Conservation (phyloP, 2,329 filamentous ascomycete species). For the Pseudocercospora ulei region DNA sequence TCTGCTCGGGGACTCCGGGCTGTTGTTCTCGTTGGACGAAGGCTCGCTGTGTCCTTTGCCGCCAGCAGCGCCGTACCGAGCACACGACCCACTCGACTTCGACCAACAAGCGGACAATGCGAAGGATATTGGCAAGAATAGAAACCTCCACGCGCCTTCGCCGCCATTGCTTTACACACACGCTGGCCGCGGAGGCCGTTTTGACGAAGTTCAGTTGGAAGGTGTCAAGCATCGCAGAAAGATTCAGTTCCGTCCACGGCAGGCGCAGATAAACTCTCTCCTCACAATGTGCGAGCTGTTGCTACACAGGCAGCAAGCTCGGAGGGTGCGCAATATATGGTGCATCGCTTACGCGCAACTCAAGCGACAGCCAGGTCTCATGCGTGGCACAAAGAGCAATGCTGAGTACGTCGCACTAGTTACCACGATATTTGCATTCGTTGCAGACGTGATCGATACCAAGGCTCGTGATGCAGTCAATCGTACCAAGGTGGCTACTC, state of each 20-base stretch:
- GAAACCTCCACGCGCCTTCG: slow-evolving; percentile 20
- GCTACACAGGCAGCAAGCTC: slow-evolving; percentile 24
- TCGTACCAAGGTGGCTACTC: slow-evolving; percentile 24
- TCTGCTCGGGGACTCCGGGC: slow-evolving; percentile 21
- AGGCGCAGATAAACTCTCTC: slow-evolving; percentile 22
- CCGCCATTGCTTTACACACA: slow-evolving; percentile 16
- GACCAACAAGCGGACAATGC: neutral
- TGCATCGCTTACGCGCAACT: slow-evolving; percentile 27
- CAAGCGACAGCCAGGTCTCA: slow-evolving; percentile 10
- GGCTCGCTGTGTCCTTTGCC: slow-evolving; percentile 22
- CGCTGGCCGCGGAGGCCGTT: slow-evolving; percentile 20
- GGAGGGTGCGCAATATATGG: slow-evolving; percentile 27
- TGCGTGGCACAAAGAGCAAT: slow-evolving; percentile 17
- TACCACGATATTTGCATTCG: slow-evolving; percentile 36
- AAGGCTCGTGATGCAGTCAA: slow-evolving; percentile 27
- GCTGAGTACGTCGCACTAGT: slow-evolving; percentile 36
- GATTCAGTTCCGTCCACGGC: slow-evolving; percentile 26
- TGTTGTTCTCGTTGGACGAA: slow-evolving; percentile 25
- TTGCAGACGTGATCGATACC: slow-evolving; percentile 27
- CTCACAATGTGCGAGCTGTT: slow-evolving; percentile 28
- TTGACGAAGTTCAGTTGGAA: slow-evolving; percentile 26
- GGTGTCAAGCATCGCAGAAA: slow-evolving; percentile 27
- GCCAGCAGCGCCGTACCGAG: slow-evolving; percentile 21
- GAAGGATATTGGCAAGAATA: slow-evolving; percentile 28
- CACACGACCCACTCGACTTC: slow-evolving; percentile 19